Evolutionary conservation across 169 alveolate species (phyloP).

Genomic region (Perkinsus chesapeaki): DNA sequence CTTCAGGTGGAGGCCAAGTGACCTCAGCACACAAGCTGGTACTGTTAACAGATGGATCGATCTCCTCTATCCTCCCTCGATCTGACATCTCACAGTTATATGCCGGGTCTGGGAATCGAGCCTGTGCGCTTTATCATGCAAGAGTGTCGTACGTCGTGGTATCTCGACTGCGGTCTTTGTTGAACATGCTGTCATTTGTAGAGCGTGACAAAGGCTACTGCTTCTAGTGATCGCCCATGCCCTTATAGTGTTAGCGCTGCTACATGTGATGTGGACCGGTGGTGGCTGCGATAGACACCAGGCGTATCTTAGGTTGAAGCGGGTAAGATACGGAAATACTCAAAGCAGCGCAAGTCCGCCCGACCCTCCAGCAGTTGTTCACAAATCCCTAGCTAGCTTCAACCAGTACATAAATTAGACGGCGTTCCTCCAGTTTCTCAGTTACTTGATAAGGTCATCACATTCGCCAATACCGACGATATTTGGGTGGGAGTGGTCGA

Average conservation of each 20-base stretch:
- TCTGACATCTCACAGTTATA: background rate
- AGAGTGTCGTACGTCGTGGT: background rate
- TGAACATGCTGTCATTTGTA: background rate
- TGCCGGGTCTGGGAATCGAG: background rate
- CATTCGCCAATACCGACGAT: no score
- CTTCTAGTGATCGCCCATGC: background rate
- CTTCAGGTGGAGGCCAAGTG: background rate
- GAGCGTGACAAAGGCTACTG: background rate
- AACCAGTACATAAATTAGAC: no score
- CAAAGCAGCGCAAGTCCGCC: no score
- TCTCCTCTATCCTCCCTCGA: background rate
- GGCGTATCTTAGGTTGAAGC: background rate
- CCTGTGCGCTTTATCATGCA: background rate
- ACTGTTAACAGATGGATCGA: background rate
- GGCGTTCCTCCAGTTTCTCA: no score
- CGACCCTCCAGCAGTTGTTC: no score
- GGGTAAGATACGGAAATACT: no score
- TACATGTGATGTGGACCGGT: background rate
- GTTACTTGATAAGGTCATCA: no score
- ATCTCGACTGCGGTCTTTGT: background rate
- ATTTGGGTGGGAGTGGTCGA: no score
- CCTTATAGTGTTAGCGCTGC: background rate
- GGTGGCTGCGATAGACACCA: background rate
- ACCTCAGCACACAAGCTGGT: background rate
- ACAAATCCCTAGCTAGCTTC: no score